Evolutionary conservation across 176 grass and related monocot genomes (phyloP).

Genomic region (Avena atlantica): DNA sequence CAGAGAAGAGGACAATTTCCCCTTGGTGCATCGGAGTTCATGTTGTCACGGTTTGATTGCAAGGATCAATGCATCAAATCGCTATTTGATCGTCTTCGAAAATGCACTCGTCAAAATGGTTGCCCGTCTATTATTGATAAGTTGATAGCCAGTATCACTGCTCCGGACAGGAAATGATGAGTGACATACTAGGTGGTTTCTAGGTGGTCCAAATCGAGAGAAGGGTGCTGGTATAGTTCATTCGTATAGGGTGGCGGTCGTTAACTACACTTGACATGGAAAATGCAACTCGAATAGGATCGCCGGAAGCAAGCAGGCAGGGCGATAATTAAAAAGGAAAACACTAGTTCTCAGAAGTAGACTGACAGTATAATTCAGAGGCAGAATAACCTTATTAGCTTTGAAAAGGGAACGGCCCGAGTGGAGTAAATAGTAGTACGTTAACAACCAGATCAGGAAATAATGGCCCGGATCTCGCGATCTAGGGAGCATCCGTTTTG

Average conservation of each 20-base stretch:
- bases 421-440: too few relatives aligned
- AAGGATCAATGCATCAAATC: not conserved
- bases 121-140: not conserved
- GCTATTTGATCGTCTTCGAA: not conserved
- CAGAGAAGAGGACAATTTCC: not conserved
- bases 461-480: constrained; percentile 2
- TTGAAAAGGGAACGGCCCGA: not conserved
- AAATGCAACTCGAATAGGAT: too few relatives aligned
- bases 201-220: not conserved
- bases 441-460: not conserved
- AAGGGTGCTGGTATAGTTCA: not conserved
- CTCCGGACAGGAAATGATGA: not conserved
- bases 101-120: not conserved
- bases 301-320: not conserved
- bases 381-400: not conserved
- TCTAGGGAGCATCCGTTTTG: not conserved
- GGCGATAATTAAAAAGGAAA: not conserved
- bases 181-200: not conserved
- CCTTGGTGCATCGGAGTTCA: not conserved
- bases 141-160: not conserved
- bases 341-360: not conserved
- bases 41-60: not conserved
- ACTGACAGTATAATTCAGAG: constrained; percentile 6
- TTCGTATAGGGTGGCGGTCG: not conserved
- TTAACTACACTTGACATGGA: not conserved